Evolutionary conservation across 352 stramenopile species (phyloP).

Genomic region (Globisporangium nunn): DNA sequence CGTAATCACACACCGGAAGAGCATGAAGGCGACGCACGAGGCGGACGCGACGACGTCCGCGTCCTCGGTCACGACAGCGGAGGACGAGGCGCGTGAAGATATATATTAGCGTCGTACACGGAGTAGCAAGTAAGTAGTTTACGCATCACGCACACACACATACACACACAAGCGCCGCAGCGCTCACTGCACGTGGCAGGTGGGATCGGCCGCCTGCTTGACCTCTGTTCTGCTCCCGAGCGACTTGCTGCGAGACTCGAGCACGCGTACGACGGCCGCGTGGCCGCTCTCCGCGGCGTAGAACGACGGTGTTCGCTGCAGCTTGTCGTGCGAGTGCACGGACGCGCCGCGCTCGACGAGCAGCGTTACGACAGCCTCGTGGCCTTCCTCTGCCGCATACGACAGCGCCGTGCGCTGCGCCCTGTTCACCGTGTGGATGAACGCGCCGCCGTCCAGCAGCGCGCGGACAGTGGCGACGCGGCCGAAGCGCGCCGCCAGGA

Average conservation of each 20-base stretch:
- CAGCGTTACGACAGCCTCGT: conserved; percentile 7
- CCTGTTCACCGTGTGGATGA: conserved; percentile 9
- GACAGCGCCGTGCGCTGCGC: conserved; percentile 8
- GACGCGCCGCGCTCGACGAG: conserved; percentile 10
- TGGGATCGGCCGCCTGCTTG: neutral
- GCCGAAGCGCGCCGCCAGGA: conserved; percentile 10
- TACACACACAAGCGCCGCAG: too few relatives aligned
- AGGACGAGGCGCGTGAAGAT: too few relatives aligned
- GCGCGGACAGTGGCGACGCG: neutral
- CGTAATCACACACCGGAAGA: too few relatives aligned
- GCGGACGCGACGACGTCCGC: too few relatives aligned
- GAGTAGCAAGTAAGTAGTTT: neutral
- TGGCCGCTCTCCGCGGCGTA: conserved; percentile 9
- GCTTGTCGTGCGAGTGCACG: conserved; percentile 9
- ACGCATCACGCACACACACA: neutral
- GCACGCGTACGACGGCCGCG: conserved; percentile 4
- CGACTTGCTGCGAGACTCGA: conserved; percentile 4
- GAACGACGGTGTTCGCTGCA: conserved; percentile 5
- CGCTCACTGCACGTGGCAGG: conserved; percentile 3
- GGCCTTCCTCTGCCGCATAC: conserved; percentile 8
- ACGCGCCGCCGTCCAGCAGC: conserved; percentile 9
- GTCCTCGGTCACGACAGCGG: too few relatives aligned
- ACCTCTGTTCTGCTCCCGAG: neutral
- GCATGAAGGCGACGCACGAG: too few relatives aligned
- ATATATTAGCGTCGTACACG: too few relatives aligned